Conservation (phyloP, 768 basidiomycete genomes). For the Scleroderma citrinum region DNA sequence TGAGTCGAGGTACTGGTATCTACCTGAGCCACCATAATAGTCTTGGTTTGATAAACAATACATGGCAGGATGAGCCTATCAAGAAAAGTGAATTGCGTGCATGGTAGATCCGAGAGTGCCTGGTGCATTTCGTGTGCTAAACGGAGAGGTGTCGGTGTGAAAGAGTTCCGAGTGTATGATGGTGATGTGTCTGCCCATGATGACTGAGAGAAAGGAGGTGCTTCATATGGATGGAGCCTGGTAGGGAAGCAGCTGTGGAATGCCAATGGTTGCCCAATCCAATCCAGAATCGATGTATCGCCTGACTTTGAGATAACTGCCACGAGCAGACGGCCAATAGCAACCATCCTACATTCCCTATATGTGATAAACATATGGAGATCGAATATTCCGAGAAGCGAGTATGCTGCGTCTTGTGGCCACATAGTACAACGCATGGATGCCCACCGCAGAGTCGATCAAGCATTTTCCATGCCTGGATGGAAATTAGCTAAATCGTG, state of each 20-base stretch:
- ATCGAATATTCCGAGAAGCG: constrained; percentile 3
- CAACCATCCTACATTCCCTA: not conserved
- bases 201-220: not conserved
- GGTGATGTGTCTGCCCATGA: not conserved
- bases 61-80: not conserved
- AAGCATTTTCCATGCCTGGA: not conserved
- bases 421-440: not conserved
- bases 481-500: not conserved
- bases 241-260: constrained; percentile 1
- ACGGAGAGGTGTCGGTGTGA: not conserved
- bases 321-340: too few species aligned
- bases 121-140: constrained; percentile 6
- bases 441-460: not conserved
- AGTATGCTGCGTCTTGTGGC: constrained; percentile 1
- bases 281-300: too few species aligned
- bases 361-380: constrained; percentile 1
- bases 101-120: not conserved
- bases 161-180: too few species aligned
- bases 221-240: not conserved
- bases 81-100: not conserved
- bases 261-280: not conserved
- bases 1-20: not conserved
- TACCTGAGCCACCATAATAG: not conserved
- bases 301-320: too few species aligned
- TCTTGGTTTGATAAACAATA: not conserved